These are phyloP conservation scores for Rosa lucieae DNA, from an alignment of 306 rosid species.

Conservation along the genomic window DNA sequence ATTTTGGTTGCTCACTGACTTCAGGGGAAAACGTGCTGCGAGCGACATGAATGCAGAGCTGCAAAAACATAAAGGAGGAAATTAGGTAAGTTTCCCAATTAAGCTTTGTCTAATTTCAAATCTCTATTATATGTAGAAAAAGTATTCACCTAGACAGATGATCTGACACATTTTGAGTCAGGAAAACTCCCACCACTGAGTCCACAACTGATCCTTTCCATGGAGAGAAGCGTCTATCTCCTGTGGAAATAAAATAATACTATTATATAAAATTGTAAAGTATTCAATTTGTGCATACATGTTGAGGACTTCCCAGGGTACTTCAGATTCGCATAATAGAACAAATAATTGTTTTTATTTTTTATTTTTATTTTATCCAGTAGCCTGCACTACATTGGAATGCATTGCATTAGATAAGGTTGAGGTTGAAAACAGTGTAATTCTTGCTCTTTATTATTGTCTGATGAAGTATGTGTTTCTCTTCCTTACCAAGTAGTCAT, in stretches of 20 bases:
- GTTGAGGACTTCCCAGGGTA: background rate
- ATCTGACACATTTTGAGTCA: constrained; percentile 96
- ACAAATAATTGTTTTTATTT: background rate
- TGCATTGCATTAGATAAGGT: background rate
- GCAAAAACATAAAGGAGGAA: constrained; percentile 31
- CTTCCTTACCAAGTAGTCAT: background rate
- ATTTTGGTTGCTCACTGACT: constrained; percentile 32
- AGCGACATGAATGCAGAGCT: constrained; percentile 98
- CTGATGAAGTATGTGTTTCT: background rate
- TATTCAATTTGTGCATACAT: background rate
- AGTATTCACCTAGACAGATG: constrained; percentile 85
- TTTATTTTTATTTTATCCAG: background rate
- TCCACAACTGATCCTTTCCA: constrained; percentile 99
- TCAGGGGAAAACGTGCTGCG: constrained; percentile 78
- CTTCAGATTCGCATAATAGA: background rate
- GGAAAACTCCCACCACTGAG: constrained; percentile 97
- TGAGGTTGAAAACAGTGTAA: background rate
- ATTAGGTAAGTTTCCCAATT: background rate
- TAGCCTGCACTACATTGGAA: background rate
- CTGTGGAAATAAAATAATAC: constrained; percentile 49
- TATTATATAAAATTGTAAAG: constrained; percentile 8
- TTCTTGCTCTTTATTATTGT: background rate
- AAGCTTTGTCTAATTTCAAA: constrained; percentile 12
- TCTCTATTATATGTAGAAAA: background rate
- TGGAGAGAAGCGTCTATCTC: constrained; percentile 90